Evolutionary conservation across 495 filamentous ascomycete species (phyloP).

Genomic region (Penicillium nucicola): DNA sequence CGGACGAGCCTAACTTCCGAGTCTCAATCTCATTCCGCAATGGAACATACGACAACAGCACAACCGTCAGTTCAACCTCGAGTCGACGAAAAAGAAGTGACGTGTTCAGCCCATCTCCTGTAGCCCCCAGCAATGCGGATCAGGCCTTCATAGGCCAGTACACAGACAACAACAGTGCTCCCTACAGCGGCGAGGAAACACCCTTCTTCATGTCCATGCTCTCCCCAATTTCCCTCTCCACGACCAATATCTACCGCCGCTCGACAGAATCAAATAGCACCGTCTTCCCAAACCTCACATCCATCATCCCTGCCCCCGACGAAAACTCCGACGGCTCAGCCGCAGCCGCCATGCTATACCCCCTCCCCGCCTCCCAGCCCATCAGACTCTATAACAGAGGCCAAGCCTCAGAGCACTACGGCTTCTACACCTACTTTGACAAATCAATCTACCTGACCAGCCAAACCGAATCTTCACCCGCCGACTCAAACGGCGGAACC

Average conservation of each 20-base stretch:
- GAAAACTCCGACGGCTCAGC: conserved; percentile 65
- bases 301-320: conserved; percentile 57
- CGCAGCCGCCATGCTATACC: conserved; percentile 64
- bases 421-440: conserved; percentile 90
- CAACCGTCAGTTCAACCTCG: conserved; percentile 21
- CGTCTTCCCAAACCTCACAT: conserved; percentile 46
- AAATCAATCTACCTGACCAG: conserved; percentile 78
- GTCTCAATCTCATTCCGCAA: conserved; percentile 79
- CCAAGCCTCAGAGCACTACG: conserved; percentile 78
- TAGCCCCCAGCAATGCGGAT: conserved; percentile 63
- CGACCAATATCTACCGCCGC: conserved; percentile 22
- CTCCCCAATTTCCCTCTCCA: conserved; percentile 25
- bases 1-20: conserved; percentile 71
- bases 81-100: conserved; percentile 13
- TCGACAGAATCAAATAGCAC: conserved; percentile 12
- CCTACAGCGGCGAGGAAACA: conserved; percentile 49
- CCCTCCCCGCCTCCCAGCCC: conserved; percentile 69
- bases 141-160: conserved; percentile 78
- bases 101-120: conserved; percentile 55
- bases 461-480: conserved; percentile 33
- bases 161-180: conserved; percentile 66
- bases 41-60: conserved; percentile 50
- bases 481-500: conserved; percentile 65
- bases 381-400: conserved; percentile 83
- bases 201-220: conserved; percentile 51